phyloP scores from a whole-genome alignment of 495 filamentous ascomycete genomes.

The Talaromyces liani region DNA sequence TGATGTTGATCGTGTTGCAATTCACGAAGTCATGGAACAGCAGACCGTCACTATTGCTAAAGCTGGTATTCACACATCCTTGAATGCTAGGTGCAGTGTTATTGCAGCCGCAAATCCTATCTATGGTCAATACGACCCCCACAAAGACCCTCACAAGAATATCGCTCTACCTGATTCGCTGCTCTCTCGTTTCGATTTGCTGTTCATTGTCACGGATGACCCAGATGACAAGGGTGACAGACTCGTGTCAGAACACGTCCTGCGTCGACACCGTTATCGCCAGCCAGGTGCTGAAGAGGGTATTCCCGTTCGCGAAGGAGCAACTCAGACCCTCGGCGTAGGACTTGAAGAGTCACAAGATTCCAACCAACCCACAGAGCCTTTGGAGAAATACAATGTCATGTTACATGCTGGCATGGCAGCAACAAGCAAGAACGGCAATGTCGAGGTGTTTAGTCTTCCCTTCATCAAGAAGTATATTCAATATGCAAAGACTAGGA shows the following conservation, averaged over 20 bases:
- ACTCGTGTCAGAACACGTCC: slow-evolving; percentile 89
- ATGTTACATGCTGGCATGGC: slow-evolving; percentile 94
- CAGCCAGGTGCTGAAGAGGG: slow-evolving; percentile 93
- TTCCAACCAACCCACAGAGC: slow-evolving; percentile 67
- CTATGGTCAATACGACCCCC: slow-evolving; percentile 95
- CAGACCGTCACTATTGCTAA: slow-evolving; percentile 99
- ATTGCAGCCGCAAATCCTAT: slow-evolving; percentile 96
- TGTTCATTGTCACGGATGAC: slow-evolving; percentile 97
- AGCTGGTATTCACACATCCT: slow-evolving; percentile 94
- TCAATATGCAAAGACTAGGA: slow-evolving; percentile 89
- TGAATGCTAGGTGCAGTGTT: slow-evolving; percentile 96
- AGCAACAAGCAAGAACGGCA: slow-evolving; percentile 58
- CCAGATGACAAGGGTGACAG: slow-evolving; percentile 90
- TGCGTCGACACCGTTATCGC: slow-evolving; percentile 96
- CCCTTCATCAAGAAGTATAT: slow-evolving; percentile 99
- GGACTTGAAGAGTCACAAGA: slow-evolving; percentile 75
- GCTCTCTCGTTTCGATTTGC: slow-evolving; percentile 95
- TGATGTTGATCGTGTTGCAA: slow-evolving; percentile 94
- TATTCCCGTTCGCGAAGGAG: slow-evolving; percentile 85
- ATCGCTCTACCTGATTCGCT: slow-evolving; percentile 97
- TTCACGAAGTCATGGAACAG: slow-evolving; percentile 99
- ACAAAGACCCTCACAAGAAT: slow-evolving; percentile 98
- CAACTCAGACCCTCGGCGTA: slow-evolving; percentile 78
- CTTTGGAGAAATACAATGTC: slow-evolving; percentile 93
- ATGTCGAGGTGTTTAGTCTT: slow-evolving; percentile 88